phyloP scores from a whole-genome alignment of 805 yeast genomes.

The Kuraishia cidri region DNA sequence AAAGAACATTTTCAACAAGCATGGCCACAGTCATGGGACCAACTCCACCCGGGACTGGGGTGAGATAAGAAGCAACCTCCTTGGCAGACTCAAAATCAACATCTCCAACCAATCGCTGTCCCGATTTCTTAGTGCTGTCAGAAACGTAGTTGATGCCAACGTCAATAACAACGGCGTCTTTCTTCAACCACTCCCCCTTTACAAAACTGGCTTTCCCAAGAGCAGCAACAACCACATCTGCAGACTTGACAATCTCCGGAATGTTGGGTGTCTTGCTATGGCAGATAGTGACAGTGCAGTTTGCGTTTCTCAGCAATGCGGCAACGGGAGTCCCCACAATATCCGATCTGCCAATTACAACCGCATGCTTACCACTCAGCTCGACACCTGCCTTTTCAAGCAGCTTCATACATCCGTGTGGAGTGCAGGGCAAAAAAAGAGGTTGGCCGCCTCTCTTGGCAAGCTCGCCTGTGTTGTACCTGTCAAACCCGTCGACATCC shows the following conservation, averaged over 20 bases:
- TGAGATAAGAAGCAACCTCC: conserved; percentile 56
- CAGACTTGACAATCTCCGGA: conserved; percentile 45
- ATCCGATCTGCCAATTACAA: conserved; percentile 91
- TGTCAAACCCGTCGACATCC: conserved; percentile 95
- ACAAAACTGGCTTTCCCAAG: conserved; percentile 82
- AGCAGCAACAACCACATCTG: conserved; percentile 89
- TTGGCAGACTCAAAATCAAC: conserved; percentile 72
- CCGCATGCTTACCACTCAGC: conserved; percentile 75
- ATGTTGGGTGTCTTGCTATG: conserved; percentile 68
- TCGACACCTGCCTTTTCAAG: conserved; percentile 60
- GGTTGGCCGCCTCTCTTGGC: conserved; percentile 83
- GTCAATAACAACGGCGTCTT: conserved; percentile 80
- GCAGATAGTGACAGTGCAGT: conserved; percentile 82
- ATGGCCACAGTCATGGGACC: conserved; percentile 99
- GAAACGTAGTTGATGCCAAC: conserved; percentile 91
- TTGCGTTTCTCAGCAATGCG: conserved; percentile 64
- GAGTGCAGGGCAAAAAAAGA: conserved; percentile 86
- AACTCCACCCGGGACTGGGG: conserved; percentile 99
- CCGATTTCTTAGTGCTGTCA: conserved; percentile 67
- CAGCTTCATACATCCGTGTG: conserved; percentile 82
- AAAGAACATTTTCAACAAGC: conserved; percentile 76
- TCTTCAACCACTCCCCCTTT: conserved; percentile 82
- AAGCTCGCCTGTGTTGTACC: conserved; percentile 82
- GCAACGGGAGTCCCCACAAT: conserved; percentile 95
- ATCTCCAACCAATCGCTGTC: conserved; percentile 87